These are phyloP conservation scores for Arxiozyma telluris DNA, from an alignment of 1,139 yeast species.

Conservation along the genomic window DNA sequence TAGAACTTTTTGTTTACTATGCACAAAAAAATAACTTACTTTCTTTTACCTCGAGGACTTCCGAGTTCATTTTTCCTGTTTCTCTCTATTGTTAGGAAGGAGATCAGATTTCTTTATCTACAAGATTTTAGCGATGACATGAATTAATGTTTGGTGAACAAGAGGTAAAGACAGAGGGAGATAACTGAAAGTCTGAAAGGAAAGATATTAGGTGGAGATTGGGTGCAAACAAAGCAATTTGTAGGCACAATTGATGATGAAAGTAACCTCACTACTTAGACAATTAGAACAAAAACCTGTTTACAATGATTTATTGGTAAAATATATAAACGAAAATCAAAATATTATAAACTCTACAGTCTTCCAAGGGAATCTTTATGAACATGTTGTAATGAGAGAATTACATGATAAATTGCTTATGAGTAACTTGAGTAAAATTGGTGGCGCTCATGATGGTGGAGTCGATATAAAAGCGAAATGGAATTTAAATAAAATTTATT, in stretches of 20 bases:
- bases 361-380: constrained; percentile 65
- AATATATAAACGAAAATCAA: constrained; percentile 17
- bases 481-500: constrained; percentile 34
- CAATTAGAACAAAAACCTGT: not conserved
- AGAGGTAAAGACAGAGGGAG: not conserved
- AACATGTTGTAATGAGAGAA: constrained; percentile 44
- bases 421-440: constrained; percentile 36
- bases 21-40: too few species aligned
- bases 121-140: not conserved
- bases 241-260: not conserved
- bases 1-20: too few species aligned
- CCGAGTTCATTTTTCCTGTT: not conserved
- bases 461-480: constrained; percentile 58
- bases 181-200: not conserved
- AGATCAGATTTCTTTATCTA: not conserved
- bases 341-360: constrained; percentile 36
- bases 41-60: not conserved
- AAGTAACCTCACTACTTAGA: not conserved
- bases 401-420: constrained; percentile 38
- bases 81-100: not conserved
- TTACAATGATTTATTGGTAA: not conserved
- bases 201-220: too few species aligned
- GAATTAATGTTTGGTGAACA: not conserved
- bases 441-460: constrained; percentile 70
- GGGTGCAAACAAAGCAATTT: not conserved